Evolutionary conservation across 306 rosid genomes (phyloP), one percentile per base, ranked within the genome.

Genomic region (Ochetophila trinervis): DNA sequence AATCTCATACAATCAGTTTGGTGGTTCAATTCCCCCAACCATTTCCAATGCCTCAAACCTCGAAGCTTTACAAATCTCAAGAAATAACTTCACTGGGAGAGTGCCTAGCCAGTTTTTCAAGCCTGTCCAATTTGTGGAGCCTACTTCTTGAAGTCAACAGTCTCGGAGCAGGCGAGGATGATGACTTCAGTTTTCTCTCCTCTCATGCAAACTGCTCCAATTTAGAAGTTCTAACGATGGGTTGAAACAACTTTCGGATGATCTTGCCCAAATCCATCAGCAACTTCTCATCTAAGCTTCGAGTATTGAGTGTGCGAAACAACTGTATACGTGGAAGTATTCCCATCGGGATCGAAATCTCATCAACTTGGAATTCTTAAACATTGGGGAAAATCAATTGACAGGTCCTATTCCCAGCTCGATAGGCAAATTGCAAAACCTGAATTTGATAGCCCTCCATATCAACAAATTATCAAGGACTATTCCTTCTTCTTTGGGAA

Each of bases 281-380:
- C 55, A 80, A 80, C 44, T 56, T 80, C 60, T 76, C 82, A 13
- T 56, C 58, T 7, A 71, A 8, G 13, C 71, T 80, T 12, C 51
- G n/a, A 10, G n/a, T n/a, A n/a, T n/a, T n/a, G n/a, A n/a, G n/a
- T n/a, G n/a, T n/a, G n/a, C n/a, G n/a, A n/a, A 2, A 56, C 18
- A 80, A 76, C 68, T n/a, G n/a, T n/a, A 61, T 80, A 8, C 8
- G 12, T 0, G 85, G 85, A 36, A 64, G 21, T 15, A 73, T 80
- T 60, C 82, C 79, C 0, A 4, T 5, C 8, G n/a, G n/a, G n/a
- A n/a, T n/a, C n/a, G n/a, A n/a, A n/a, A n/a, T n/a, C n/a, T n/a
- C n/a, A n/a, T n/a, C n/a, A n/a, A n/a, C n/a, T n/a, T n/a, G n/a
- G n/a, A n/a, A n/a, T n/a, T n/a, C n/a, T n/a, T n/a, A n/a, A n/a